Evolutionary conservation across 2,329 filamentous ascomycete genomes (phyloP), one percentile per base, ranked within the genome.

Genomic region (Fusarium fujikuroi): DNA sequence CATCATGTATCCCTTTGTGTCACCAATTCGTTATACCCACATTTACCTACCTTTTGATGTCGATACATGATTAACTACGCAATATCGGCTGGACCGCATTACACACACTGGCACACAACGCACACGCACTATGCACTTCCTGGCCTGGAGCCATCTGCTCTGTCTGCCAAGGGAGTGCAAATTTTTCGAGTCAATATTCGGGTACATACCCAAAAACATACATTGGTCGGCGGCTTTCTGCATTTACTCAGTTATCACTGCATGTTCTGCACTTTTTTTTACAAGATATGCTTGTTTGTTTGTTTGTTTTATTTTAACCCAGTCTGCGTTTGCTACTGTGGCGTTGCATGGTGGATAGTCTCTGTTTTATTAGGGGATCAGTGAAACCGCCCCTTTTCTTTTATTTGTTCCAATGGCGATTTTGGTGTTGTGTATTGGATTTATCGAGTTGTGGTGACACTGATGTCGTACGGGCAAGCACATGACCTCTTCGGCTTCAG

Each of bases 21-120:
- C 56, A 52, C 50, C 58, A 58, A 47, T 64, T 69, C 50, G 46
- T 60, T 72, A 74, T 66, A 69, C 46, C 60, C 61, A 64, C 60
- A 60, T 60, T 63, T 75, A 75, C 50, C 70, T 72, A 37, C 34
- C 63, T 75, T 72, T 73, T 76, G 76, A 76, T 76, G 60, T 64
- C 64, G 70, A 70, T 50, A 59, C 59, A 59, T 63, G 60, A 64
- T 52, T 43, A 50, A 42, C 32, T 50, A 43, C 37, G 54, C 53
- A 63, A 64, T 62, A 73, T 60, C 50, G 74, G 74, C 69, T 75
- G 72, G 69, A 49, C 69, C 72, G 63, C 66, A 66, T 59, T 59
- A 63, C 54, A 59, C 63, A 58, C 44, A 47, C 32, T 28, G 40
- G 42, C 40, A 28, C 28, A 58, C 40, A 49, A 58, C 40, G 18